phyloP scores from a whole-genome alignment of 495 filamentous ascomycete species.

The Tuber melanosporum region DNA sequence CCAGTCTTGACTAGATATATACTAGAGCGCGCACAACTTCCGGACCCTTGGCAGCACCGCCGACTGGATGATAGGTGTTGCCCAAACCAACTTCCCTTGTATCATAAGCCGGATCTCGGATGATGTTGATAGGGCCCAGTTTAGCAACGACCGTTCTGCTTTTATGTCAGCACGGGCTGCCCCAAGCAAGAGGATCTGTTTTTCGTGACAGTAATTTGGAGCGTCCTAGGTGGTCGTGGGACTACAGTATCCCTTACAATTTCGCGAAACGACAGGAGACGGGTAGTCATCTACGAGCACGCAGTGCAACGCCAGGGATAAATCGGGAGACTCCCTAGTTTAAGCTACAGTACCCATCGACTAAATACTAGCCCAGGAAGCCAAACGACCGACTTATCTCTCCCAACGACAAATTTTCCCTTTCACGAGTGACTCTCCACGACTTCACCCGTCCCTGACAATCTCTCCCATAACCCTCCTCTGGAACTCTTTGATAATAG shows the following conservation, averaged over 20 bases:
- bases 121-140: neutral
- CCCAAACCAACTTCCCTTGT: neutral
- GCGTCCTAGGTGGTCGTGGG: too few relatives aligned
- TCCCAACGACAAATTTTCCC: neutral
- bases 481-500: constrained; percentile 72
- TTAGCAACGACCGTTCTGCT: too few relatives aligned
- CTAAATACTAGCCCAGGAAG: neutral
- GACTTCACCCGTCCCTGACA: neutral
- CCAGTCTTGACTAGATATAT: neutral
- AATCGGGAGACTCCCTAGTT: neutral
- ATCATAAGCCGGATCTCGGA: neutral
- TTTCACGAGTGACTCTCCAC: neutral
- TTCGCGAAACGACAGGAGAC: neutral
- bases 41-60: neutral
- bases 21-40: neutral
- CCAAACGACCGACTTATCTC: neutral
- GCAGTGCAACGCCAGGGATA: neutral
- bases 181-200: too few relatives aligned
- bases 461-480: constrained; percentile 34
- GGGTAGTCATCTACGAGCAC: neutral
- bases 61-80: neutral
- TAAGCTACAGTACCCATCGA: neutral
- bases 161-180: too few relatives aligned
- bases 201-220: too few relatives aligned
- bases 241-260: neutral